Conservation (phyloP, 169 alveolate species). For the Eimeria brunetti region DNA sequence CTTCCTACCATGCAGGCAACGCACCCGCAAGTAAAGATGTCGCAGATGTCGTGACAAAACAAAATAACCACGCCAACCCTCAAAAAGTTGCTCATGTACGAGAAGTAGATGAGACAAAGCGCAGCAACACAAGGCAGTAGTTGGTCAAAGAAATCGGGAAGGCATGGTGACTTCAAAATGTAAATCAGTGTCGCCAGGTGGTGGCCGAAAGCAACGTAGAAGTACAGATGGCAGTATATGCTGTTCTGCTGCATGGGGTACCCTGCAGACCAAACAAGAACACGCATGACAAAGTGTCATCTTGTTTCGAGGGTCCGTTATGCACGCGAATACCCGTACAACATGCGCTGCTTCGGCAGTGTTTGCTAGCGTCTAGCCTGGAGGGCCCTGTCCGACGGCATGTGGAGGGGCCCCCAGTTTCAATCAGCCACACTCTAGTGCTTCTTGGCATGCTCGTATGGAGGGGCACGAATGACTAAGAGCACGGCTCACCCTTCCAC, state of each 20-base stretch:
- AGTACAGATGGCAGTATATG: slow-evolving; percentile 82
- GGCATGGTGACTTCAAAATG: slow-evolving; percentile 80
- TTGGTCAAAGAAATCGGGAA: slow-evolving; percentile 86
- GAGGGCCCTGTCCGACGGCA: not conserved
- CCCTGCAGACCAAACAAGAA: slow-evolving; percentile 70
- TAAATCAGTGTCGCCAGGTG: slow-evolving; percentile 82
- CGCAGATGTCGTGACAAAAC: slow-evolving; percentile 87
- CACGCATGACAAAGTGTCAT: not conserved
- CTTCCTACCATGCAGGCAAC: not conserved
- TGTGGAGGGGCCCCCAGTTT: not conserved
- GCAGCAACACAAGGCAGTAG: slow-evolving; percentile 85
- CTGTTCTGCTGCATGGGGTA: slow-evolving; percentile 86
- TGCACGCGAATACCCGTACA: not conserved
- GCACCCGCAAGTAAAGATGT: slow-evolving; percentile 86
- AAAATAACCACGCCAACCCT: slow-evolving; percentile 86
- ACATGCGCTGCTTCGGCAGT: not conserved
- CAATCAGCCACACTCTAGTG: not conserved
- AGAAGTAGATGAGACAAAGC: slow-evolving; percentile 84
- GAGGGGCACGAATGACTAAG: no score
- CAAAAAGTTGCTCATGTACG: slow-evolving; percentile 85
- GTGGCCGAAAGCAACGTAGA: slow-evolving; percentile 85
- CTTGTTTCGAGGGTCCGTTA: not conserved
- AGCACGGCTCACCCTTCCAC: slow-evolving; percentile 65
- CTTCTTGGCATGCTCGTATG: not conserved
- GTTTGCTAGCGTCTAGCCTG: not conserved